Conservation (phyloP, 768 basidiomycete genomes). For the Sistotremastrum niveocremeum region DNA sequence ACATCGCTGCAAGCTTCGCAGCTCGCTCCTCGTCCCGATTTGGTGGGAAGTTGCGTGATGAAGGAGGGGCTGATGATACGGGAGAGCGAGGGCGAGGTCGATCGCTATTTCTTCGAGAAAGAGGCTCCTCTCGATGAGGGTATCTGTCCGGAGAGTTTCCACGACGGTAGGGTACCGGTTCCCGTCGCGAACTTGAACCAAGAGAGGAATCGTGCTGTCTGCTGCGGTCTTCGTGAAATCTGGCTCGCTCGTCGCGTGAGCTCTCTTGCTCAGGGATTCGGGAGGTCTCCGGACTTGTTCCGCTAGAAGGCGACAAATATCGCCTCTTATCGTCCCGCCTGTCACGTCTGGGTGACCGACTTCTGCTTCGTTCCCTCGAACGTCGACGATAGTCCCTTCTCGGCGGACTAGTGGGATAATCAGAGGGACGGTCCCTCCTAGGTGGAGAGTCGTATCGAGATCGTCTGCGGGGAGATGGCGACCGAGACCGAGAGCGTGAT, state of each 20-base stretch:
- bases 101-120: slow-evolving; percentile 10
- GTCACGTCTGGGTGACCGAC: not conserved
- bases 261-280: too few species aligned
- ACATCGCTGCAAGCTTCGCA: slow-evolving; percentile 86
- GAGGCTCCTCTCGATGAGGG: slow-evolving; percentile 19
- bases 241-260: too few species aligned
- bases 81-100: slow-evolving; percentile 37
- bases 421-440: too few species aligned
- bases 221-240: too few species aligned
- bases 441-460: slow-evolving; percentile 4
- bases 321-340: not conserved
- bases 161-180: not conserved
- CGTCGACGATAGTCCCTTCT: slow-evolving; percentile 13
- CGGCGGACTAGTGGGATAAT: slow-evolving; percentile 8
- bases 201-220: too few species aligned
- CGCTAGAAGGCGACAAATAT: not conserved
- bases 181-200: too few species aligned
- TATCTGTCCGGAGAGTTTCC: slow-evolving; percentile 5
- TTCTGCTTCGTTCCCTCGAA: slow-evolving; percentile 3
- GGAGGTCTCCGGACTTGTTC: too few species aligned
- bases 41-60: slow-evolving; percentile 10
- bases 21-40: slow-evolving; percentile 43
- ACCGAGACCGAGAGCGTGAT: slow-evolving; percentile 16
- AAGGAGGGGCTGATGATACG: slow-evolving; percentile 19
- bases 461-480: slow-evolving; percentile 14